phyloP scores from a whole-genome alignment of 805 yeast species.

The Limtongia smithiae region DNA sequence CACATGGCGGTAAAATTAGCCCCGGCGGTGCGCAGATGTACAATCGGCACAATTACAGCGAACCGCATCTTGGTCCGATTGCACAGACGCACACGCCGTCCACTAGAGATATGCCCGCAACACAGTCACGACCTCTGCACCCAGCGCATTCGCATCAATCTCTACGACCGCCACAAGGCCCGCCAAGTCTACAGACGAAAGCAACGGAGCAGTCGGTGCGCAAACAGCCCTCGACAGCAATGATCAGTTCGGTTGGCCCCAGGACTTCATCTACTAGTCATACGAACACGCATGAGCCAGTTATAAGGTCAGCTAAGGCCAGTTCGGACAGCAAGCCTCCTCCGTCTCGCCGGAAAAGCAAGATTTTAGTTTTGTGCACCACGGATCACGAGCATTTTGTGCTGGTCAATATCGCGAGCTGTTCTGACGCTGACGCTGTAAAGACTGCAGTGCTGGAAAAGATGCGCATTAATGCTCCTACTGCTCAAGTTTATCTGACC shows the following conservation, averaged over 20 bases:
- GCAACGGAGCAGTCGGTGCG: constrained; percentile 1
- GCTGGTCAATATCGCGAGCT: constrained; percentile 44
- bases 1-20: neutral
- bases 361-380: constrained; percentile 51
- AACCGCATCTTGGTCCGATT: constrained; percentile 15
- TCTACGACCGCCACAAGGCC: neutral
- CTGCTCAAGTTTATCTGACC: constrained; percentile 16
- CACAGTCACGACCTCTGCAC: no score
- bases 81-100: no score
- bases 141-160: neutral
- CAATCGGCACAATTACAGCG: constrained; percentile 14
- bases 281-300: no score
- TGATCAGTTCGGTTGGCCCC: neutral
- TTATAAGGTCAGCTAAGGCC: no score
- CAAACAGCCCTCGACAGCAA: no score
- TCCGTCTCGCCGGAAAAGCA: neutral
- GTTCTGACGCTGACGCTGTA: constrained; percentile 68
- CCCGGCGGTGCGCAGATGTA: neutral
- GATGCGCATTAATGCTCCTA: constrained; percentile 33
- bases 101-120: no score
- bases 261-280: neutral
- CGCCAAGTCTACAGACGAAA: neutral
- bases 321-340: neutral
- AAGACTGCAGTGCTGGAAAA: constrained; percentile 39
- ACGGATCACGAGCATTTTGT: constrained; percentile 56